Evolutionary conservation across 1,284 basidiomycete genomes (phyloP), one percentile per base, ranked within the genome.

Genomic region (Porogramme epimiltina): DNA sequence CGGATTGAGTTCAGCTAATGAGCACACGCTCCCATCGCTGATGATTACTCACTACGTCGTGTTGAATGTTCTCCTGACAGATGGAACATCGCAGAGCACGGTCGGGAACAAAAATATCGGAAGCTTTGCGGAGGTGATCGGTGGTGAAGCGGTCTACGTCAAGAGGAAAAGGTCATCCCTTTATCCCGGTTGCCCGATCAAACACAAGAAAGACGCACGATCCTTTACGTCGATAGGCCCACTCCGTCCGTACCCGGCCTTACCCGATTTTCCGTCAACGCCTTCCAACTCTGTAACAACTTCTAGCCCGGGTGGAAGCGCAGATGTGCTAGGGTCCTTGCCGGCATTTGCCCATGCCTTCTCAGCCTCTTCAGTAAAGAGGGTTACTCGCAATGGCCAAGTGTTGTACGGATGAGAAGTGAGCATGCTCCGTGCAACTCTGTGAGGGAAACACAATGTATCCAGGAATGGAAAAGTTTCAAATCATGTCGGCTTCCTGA

Each of bases 221-320:
- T 92, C 91, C 28, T 78, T 79, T 10, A 89, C 80, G 52, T 80
- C 76, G 31, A 93, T 83, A 0, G 85, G 81, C 3, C 77, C 82
- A 22, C 56, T 63, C 37, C 83, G 73, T 19, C 80, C 80, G 10
- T 78, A 74, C 3, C 81, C 77, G 2, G 55, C 33, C 31, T 70
- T 56, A 2, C 80, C 78, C 40, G 79, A 80, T 49, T 80, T 79
- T 0, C 88, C 89, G 62, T 89, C 83, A 0, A 91, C 87, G 8
- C 89, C 89, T 62, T 91, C 87, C 1, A 85, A 66, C 65, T 91
- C 87, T 10, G 82, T 64, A 2, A 70, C 65, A 39, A 65, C 76
- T 2, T 74, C 79, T 47, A 87, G 78, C 0, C 80, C 80, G 11
- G 53, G 65, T 10, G 84, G 84, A 19, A 87, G 68, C 3, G 74